A percentile compares a stretch with the other conserved stretches of the same genome.
These are phyloP conservation scores for Amanita brunnescens DNA, from an alignment of 768 basidiomycete genomes.

Conservation along the genomic window DNA sequence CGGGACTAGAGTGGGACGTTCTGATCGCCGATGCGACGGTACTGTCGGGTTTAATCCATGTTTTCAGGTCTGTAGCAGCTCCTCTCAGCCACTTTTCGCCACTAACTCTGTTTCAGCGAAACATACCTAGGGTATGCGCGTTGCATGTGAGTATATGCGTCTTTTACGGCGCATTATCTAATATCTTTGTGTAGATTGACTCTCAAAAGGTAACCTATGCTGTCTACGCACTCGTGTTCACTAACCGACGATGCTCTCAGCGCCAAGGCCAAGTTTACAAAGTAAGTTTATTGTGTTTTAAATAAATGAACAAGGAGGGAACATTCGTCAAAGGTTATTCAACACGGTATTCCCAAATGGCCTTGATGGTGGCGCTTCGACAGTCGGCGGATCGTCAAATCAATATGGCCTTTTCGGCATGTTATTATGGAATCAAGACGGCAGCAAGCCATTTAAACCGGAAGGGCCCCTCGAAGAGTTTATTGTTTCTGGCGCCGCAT, in stretches of 20 bases:
- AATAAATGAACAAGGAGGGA: neutral
- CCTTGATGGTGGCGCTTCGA: constrained; percentile 34
- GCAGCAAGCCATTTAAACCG: constrained; percentile 9
- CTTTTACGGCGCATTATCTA: neutral
- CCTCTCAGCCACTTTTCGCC: neutral
- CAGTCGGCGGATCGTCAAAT: constrained; percentile 22
- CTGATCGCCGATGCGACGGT: constrained; percentile 66
- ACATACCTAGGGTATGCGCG: constrained; percentile 74
- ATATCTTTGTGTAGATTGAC: constrained; percentile 20
- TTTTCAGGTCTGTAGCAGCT: constrained; percentile 43
- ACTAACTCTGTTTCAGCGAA: constrained; percentile 30
- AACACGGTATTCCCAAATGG: constrained; percentile 60
- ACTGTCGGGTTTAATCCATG: constrained; percentile 61
- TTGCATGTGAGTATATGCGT: constrained; percentile 46
- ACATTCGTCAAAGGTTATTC: constrained; percentile 39
- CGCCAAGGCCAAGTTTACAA: constrained; percentile 70
- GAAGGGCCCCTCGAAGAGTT: constrained; percentile 64
- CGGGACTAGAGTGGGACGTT: constrained; percentile 72
- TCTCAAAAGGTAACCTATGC: constrained; percentile 42
- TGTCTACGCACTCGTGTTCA: neutral
- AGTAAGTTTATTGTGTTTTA: constrained; percentile 28
- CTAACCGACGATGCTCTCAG: constrained; percentile 17
- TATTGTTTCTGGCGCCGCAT: constrained; percentile 68
- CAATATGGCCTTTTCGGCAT: constrained; percentile 11
- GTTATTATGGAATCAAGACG: neutral